A percentile compares a stretch with the other conserved stretches of the same genome.
Evolutionary conservation across 345 rosid species (phyloP).

Genomic region (Moricandia moricandioides): DNA sequence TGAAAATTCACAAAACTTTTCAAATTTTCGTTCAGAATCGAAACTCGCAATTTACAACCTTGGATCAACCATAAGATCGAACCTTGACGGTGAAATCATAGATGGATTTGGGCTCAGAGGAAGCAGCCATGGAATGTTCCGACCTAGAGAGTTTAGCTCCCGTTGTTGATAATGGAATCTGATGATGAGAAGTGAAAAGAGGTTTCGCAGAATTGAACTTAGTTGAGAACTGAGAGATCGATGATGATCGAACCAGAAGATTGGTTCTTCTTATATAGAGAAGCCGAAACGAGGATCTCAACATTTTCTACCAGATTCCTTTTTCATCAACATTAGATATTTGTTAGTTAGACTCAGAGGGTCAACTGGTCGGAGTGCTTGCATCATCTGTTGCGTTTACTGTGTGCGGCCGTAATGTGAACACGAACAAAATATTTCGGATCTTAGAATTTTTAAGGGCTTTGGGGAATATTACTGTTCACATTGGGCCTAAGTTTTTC

Average conservation of each 20-base stretch:
- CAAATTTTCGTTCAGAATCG: neutral
- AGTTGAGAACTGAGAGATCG: constrained; percentile 17
- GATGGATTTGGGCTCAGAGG: constrained; percentile 48
- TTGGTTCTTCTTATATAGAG: constrained; percentile 26
- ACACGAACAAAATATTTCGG: neutral
- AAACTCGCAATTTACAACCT: neutral
- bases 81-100: constrained; percentile 91
- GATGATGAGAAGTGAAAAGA: constrained; percentile 24
- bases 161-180: constrained; percentile 17
- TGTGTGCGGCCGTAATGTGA: constrained; percentile 18
- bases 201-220: constrained; percentile 19
- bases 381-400: neutral
- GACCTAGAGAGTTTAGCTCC: constrained; percentile 34
- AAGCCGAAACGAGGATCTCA: constrained; percentile 32
- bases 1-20: constrained; percentile 19
- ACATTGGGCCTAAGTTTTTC: neutral
- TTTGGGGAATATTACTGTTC: neutral
- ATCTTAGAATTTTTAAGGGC: neutral
- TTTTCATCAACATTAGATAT: neutral
- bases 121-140: constrained; percentile 60
- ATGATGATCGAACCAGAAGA: constrained; percentile 23
- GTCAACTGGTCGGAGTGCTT: constrained; percentile 1
- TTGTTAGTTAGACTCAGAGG: neutral
- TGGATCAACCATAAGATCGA: neutral
- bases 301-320: constrained; percentile 28